Base-by-base conservation (phyloP, 2,329 filamentous ascomycete genomes). In the Passalora sequoiae region DNA sequence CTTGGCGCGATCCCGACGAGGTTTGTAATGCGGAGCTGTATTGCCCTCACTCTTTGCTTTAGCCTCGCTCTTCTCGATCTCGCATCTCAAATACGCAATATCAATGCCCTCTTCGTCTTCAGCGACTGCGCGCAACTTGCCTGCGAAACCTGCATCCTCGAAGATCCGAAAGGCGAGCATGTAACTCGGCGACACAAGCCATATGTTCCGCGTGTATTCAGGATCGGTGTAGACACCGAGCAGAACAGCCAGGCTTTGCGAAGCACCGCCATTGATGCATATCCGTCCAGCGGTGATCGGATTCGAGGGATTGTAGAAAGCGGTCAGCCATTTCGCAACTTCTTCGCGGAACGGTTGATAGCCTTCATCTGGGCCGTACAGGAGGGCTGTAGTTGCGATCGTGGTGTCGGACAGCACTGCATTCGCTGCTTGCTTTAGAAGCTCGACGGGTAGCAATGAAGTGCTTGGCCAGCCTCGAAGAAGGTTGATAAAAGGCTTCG, bases 101-200 rank as follows among this genome's bases (percentile, higher is more conserved):
- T 94, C 80, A 28, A 94, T 68, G 0, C 89, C 89, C 57, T 87
- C 79, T 0, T 78, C 78, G 58, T 91, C 86, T 66, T 94, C 88
- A 1, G 83, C 82, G 9, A 89, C 76, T 1, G 80, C 83, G 38
- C 74, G 74, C 59, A 94, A 60, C 25, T 80, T 77, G 3, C 75
- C 76, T 2, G 71, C 70, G 15, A 94, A 88, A 1, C 87, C 84
- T 4, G 81, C 74, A 65, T 96, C 89, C 45, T 85, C 81, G 58
- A 95, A 89, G 43, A 94, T 86, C n/a, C 82, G 75, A 58, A 85
- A 89, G 0, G 82, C 85, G n/a, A 94, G 72, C 65, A 87, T 85
- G 61, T 94, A 95, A 35, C 83, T 84, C 4, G 89, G 89, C 15
- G 84, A 80, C 1, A 89, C 80, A 65, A 89, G 77, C 84, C 86